phyloP scores from a whole-genome alignment of 2,329 filamentous ascomycete species.

The Colletotrichum musicola region DNA sequence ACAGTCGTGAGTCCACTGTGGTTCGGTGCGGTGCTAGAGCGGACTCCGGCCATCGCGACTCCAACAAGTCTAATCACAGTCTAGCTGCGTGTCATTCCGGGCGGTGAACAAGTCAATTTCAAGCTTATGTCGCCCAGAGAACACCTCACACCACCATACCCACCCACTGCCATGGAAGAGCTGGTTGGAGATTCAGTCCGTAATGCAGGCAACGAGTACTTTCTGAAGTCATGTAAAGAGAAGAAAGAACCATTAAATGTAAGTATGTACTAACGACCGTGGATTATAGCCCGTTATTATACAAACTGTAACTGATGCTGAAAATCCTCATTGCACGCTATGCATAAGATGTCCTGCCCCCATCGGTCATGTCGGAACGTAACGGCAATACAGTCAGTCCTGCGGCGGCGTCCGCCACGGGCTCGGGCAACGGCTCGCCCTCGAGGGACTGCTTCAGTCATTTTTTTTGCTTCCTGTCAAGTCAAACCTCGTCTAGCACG shows the following conservation, averaged over 20 bases:
- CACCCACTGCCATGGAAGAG: background rate
- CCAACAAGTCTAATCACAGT: background rate
- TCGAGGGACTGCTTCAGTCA: slow-evolving; percentile 27
- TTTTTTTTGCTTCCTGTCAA: slow-evolving; percentile 5
- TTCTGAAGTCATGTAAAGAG: background rate
- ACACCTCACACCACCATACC: background rate
- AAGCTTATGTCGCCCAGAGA: slow-evolving; percentile 7
- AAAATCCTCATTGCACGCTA: slow-evolving; percentile 45
- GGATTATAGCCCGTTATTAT: slow-evolving; percentile 41
- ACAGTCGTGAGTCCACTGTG: background rate
- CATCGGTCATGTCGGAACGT: slow-evolving; percentile 37
- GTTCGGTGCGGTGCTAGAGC: background rate
- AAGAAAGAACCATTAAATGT: slow-evolving; percentile 37
- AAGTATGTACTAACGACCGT: slow-evolving; percentile 41
- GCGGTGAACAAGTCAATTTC: slow-evolving; percentile 18
- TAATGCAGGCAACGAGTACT: background rate
- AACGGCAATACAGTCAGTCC: slow-evolving; percentile 34
- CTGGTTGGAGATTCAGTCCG: background rate
- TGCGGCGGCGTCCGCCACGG: slow-evolving; percentile 16
- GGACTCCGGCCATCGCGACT: slow-evolving; percentile 12
- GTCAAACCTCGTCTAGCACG: slow-evolving; percentile 62
- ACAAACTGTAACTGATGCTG: slow-evolving; percentile 43
- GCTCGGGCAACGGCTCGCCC: slow-evolving; percentile 31
- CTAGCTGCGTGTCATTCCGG: slow-evolving; percentile 13
- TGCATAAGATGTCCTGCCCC: slow-evolving; percentile 45